A percentile compares a stretch with the other conserved stretches of the same genome.
Conservation (phyloP, 2,329 filamentous ascomycete species). For the Fusarium xylarioides region DNA sequence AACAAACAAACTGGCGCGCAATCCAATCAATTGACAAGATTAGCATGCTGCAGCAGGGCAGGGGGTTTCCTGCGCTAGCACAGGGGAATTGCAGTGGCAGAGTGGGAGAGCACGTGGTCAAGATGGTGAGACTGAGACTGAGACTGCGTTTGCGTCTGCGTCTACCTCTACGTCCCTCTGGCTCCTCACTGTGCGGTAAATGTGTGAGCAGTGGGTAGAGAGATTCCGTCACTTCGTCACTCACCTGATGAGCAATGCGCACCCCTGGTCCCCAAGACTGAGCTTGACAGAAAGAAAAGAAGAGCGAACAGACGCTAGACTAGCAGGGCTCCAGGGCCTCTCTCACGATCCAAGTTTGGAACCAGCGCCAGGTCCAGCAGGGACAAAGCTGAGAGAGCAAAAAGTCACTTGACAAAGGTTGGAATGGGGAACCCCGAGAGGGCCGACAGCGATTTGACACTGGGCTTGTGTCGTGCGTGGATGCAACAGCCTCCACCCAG, state of each 20-base stretch:
- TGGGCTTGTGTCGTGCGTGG: conserved; percentile 32
- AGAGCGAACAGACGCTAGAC: neutral
- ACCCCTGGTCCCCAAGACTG: conserved; percentile 31
- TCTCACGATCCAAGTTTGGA: conserved; percentile 32
- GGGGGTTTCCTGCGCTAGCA: conserved; percentile 39
- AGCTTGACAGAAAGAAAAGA: neutral
- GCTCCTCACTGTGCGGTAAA: conserved; percentile 13
- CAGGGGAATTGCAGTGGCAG: conserved; percentile 32
- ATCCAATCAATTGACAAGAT: conserved; percentile 35
- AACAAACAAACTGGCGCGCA: conserved; percentile 37
- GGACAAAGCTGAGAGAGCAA: conserved; percentile 14
- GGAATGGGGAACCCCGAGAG: conserved; percentile 40
- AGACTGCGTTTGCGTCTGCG: neutral
- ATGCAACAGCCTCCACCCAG: conserved; percentile 16
- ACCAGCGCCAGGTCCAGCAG: conserved; percentile 6
- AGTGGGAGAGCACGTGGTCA: conserved; percentile 29
- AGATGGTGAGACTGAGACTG: conserved; percentile 29
- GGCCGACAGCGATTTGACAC: conserved; percentile 30
- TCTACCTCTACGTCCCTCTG: neutral
- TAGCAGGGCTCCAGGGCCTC: conserved; percentile 17
- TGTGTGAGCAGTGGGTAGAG: neutral
- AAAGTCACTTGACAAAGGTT: conserved; percentile 40
- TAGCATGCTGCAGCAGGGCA: conserved; percentile 24
- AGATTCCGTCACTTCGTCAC: conserved; percentile 21
- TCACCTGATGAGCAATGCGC: conserved; percentile 37